Evolutionary conservation across 1,284 basidiomycete genomes (phyloP).

Genomic region (Singerocomus inundabilis): DNA sequence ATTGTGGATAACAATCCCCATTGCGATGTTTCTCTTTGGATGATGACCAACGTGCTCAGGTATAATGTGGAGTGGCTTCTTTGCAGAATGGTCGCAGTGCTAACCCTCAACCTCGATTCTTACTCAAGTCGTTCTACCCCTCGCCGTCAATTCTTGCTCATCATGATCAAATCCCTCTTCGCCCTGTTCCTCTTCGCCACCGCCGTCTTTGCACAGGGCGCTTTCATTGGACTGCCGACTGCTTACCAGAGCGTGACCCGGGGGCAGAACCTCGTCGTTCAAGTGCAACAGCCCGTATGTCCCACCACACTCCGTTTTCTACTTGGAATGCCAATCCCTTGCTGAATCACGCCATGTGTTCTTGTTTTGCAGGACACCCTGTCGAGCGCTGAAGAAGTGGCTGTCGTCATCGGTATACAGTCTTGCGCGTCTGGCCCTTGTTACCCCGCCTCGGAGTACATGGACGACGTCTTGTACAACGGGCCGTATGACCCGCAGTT

Average conservation of each 20-base stretch:
- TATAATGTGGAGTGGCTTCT: too few species aligned
- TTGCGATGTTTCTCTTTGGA: too few species aligned
- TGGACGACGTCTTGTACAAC: constrained; percentile 31
- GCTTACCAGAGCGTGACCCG: constrained; percentile 8
- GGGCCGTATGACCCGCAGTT: constrained; percentile 23
- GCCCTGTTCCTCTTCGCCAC: constrained; percentile 11
- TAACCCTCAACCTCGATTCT: not conserved
- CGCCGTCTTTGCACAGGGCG: constrained; percentile 22
- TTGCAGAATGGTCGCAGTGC: too few species aligned
- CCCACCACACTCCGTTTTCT: not conserved
- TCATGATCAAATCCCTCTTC: constrained; percentile 17
- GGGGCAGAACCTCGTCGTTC: constrained; percentile 22
- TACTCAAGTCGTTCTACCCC: not conserved
- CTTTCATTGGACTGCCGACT: constrained; percentile 16
- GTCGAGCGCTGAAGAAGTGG: constrained; percentile 28
- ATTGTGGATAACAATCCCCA: too few species aligned
- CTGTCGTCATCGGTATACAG: constrained; percentile 30
- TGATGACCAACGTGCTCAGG: too few species aligned
- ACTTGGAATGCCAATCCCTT: not conserved
- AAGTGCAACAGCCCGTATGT: constrained; percentile 29
- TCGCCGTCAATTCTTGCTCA: not conserved
- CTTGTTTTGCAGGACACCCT: constrained; percentile 20
- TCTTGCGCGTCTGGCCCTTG: constrained; percentile 26
- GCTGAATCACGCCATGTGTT: not conserved
- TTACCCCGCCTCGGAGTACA: constrained; percentile 2